Base-by-base conservation (phyloP, 2,329 filamentous ascomycete genomes). In the Cordyceps fumosorosea region DNA sequence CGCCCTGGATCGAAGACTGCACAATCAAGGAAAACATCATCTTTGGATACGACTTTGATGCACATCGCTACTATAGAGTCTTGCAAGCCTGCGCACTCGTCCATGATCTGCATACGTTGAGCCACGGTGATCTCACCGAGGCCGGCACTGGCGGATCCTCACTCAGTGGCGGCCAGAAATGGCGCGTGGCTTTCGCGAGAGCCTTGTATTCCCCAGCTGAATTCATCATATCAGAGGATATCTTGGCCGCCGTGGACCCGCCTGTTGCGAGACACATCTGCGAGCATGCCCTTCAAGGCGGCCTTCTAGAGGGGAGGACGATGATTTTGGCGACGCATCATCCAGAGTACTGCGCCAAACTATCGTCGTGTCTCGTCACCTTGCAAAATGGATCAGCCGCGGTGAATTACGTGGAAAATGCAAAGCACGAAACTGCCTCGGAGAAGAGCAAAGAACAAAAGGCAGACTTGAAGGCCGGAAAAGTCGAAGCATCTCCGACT, bases 111-210 rank as follows among this genome's bases (percentile, higher is more conserved):
- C 81, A 85, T 20, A 87, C 89, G 79, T 79, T 92, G 10, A 75
- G 81, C 0, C 86, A 90, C 67, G 88, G 89, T 3, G 88, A 91
- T 66, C 71, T 81, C 24, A 91, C 89, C 0, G 87, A 89, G 66
- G 89, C 91, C 61, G 89, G 89, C 12, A 86, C 87, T 1, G 90
- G 90, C 65, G 89, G 89, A 8, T 89, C 91, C 66, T 89, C 90
- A 66, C 76, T 92, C 5, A 89, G 85, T 65, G 89, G 89, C 63
- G 89, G 89, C 0, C 89, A 92, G 71, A 83, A 87, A 67, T 90
- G 89, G 86, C 81, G 89, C 60, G 80, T 91, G 47, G 89, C 87
- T 0, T 85, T 92, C 66, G 89, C 89, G 1, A 78, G 89, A 50
- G 88, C 89, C 0, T 75, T 91, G 14, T 91, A 91, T 71, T 90